phyloP scores from a whole-genome alignment of 345 rosid genomes.

The Lepidium didymum region DNA sequence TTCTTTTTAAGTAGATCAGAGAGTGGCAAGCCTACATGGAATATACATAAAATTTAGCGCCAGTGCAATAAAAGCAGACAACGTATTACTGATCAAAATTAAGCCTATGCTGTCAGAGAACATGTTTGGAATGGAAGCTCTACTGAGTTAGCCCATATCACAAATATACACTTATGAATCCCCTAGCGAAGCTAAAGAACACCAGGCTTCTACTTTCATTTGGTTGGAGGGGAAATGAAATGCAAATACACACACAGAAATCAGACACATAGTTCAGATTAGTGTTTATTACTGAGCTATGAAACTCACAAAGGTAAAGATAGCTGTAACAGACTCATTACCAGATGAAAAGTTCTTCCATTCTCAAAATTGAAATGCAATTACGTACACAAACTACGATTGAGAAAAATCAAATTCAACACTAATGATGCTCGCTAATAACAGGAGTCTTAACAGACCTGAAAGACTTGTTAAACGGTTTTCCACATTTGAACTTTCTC shows the following conservation, averaged over 20 bases:
- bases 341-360: background rate
- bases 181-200: background rate
- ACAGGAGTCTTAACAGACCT: conserved; percentile 36
- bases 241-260: background rate
- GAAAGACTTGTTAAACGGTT: conserved; percentile 58
- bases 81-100: background rate
- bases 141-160: background rate
- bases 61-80: too few relatives aligned
- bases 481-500: conserved; percentile 37
- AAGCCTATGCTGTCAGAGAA: background rate
- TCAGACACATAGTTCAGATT: background rate
- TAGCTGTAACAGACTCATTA: background rate
- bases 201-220: background rate
- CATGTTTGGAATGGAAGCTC: background rate
- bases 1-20: conserved; percentile 50
- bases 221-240: background rate
- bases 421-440: background rate
- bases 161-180: background rate
- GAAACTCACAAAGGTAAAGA: background rate
- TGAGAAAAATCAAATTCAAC: background rate
- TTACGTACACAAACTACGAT: too few relatives aligned
- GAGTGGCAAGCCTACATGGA: conserved; percentile 40
- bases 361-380: background rate
- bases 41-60: background rate
- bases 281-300: background rate